Percentiles rank a stretch among this genome's conserved stretches.
Conservation (phyloP, 805 yeast species). For the Schizosaccharomyces lindneri region DNA sequence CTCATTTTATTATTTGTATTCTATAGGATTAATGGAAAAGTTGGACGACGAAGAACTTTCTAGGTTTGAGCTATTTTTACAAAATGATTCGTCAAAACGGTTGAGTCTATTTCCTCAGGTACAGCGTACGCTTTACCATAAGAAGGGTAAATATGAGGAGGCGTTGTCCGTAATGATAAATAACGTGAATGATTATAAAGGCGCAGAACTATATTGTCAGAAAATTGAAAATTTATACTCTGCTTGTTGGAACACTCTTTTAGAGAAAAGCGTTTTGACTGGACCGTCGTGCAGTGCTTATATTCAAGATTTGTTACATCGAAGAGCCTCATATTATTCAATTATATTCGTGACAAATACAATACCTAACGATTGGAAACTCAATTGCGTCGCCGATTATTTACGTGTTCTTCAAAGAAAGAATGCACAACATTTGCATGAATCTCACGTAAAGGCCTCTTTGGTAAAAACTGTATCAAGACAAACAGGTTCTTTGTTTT, state of each 20-base stretch:
- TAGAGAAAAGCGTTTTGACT: neutral
- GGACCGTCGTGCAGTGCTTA: neutral
- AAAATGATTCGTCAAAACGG: neutral
- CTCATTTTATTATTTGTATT: neutral
- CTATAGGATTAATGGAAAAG: neutral
- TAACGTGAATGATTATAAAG: neutral
- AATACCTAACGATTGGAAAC: neutral
- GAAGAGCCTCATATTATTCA: neutral
- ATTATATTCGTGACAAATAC: neutral
- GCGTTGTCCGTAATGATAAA: neutral
- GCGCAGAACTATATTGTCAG: neutral
- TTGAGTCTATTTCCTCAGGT: neutral
- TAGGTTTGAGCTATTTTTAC: neutral
- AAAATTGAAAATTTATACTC: neutral
- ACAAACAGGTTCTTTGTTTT: neutral
- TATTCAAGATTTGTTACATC: neutral
- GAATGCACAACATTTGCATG: neutral
- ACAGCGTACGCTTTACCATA: neutral
- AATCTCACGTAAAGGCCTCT: neutral
- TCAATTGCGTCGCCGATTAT: neutral
- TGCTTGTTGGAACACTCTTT: neutral
- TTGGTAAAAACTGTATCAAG: neutral
- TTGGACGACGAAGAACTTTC: neutral
- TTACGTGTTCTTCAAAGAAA: neutral
- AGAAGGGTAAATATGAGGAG: neutral